Conservation (phyloP, 108 stramenopile genomes). For the Cyclotella kingstonii region DNA sequence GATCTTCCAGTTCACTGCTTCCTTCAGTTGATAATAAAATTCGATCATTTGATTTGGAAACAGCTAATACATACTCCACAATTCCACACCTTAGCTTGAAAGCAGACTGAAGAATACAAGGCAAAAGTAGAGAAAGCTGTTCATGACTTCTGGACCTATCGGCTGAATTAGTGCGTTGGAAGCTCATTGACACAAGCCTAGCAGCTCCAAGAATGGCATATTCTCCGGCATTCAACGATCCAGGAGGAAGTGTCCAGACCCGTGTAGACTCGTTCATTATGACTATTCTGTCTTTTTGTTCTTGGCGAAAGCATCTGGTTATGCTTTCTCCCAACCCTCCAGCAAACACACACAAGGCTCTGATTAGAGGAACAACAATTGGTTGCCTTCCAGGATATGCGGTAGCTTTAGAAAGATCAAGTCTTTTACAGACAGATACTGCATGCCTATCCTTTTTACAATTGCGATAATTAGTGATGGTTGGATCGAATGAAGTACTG, state of each 20-base stretch:
- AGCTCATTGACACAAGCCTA: conserved; percentile 28
- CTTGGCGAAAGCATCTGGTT: conserved; percentile 13
- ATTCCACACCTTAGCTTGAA: conserved; percentile 36
- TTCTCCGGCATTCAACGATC: conserved; percentile 24
- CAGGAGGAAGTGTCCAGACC: conserved; percentile 28
- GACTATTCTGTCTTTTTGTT: conserved; percentile 7
- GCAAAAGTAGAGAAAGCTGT: conserved; percentile 28
- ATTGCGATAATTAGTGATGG: background rate
- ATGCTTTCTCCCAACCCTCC: conserved; percentile 30
- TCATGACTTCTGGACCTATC: conserved; percentile 14
- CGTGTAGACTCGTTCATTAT: conserved; percentile 6
- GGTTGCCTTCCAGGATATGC: conserved; percentile 26
- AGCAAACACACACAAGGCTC: conserved; percentile 33
- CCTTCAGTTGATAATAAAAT: conserved; percentile 25
- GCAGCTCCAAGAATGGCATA: conserved; percentile 28
- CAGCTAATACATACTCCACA: conserved; percentile 20
- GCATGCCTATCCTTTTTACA: conserved; percentile 13
- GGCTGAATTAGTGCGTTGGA: background rate
- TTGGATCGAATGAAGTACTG: background rate
- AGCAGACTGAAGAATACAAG: conserved; percentile 41
- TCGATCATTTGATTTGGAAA: conserved; percentile 7
- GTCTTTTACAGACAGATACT: conserved; percentile 15
- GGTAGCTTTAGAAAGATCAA: conserved; percentile 31
- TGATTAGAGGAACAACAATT: conserved; percentile 24
- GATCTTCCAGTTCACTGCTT: conserved; percentile 16